Evolutionary conservation across 305 asterid species (phyloP), one percentile per base, ranked within the genome.

Genomic region (Rubia balearica): DNA sequence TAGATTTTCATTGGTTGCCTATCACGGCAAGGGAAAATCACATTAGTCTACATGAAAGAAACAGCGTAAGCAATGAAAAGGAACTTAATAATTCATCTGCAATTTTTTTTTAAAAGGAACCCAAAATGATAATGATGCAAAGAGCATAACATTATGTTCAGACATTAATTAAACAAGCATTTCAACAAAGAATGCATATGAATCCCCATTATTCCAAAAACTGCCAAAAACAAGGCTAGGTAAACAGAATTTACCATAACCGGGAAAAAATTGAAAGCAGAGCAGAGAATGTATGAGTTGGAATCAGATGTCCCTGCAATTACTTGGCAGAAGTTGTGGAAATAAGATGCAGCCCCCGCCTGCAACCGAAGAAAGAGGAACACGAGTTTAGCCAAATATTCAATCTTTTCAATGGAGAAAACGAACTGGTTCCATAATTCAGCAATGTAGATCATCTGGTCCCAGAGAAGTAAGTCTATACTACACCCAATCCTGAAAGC

Each of bases 1-100:
- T 68, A 93, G 91, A 79, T 93, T 93, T 83, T 93, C 97, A 70
- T 85, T 93, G 30, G 96, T 91, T 65, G 98, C 96, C 98, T 92
- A 57, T 66, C 65, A 63, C 41, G 38, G 9, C 11, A 67, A 21
- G 57, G 22, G 27, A 30, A 59, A 33, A 6, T n/a, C 1, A 41
- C 10, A 11, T 19, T 33, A 64, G 61, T 67, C 33, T 27, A 42
- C 43, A 68, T 11, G 12, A 11, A 19, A 68, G 6, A 17, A 65
- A 41, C n/a, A 19, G 42, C 2, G 43, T 40, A 22, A 8, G 9
- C 51, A 17, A 64, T 40, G 38, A 40, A 8, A 55, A 55, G 8
- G 61, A 55, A 55, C 4, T 51, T 24, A 8, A 19, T 55, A 55
- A n/a, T 55, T 55, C 21, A 3, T 55, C 8, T 17, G 24, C 61